These are phyloP conservation scores for Termitomyces heimii DNA, from an alignment of 768 basidiomycete genomes.

Conservation along the genomic window DNA sequence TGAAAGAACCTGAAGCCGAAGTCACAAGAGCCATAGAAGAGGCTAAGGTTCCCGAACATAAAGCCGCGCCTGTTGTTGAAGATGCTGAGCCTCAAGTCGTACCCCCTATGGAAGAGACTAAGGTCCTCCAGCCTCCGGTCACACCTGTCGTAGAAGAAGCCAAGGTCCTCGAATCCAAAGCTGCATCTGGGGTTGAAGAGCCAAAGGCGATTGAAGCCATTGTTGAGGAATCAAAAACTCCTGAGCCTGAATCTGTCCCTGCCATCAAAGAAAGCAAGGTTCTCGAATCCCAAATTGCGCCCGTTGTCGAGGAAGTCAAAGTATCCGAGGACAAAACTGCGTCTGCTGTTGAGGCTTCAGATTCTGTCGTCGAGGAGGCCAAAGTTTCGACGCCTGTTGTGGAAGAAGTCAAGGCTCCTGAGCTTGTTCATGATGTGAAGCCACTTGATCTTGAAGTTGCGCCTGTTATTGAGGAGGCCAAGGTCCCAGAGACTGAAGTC, in stretches of 20 bases:
- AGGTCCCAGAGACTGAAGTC: not conserved
- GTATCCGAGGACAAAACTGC: not conserved
- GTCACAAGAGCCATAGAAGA: not conserved
- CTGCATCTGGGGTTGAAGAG: not conserved
- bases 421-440: not conserved
- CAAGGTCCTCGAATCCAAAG: not conserved
- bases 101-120: not conserved
- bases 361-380: not conserved
- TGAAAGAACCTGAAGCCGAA: slow-evolving; percentile 1
- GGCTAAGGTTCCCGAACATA: not conserved
- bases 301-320: not conserved
- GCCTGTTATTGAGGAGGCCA: not conserved
- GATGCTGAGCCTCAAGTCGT: not conserved
- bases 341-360: not conserved
- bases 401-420: slow-evolving; percentile 3
- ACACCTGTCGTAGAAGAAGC: not conserved
- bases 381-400: not conserved
- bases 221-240: not conserved
- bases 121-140: not conserved
- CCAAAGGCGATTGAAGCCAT: not conserved
- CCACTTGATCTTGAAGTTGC: not conserved
- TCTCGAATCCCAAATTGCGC: not conserved
- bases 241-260: not conserved
- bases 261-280: not conserved
- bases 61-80: not conserved